Conservation (phyloP, 306 rosid species). For the Medicago lupulina region DNA sequence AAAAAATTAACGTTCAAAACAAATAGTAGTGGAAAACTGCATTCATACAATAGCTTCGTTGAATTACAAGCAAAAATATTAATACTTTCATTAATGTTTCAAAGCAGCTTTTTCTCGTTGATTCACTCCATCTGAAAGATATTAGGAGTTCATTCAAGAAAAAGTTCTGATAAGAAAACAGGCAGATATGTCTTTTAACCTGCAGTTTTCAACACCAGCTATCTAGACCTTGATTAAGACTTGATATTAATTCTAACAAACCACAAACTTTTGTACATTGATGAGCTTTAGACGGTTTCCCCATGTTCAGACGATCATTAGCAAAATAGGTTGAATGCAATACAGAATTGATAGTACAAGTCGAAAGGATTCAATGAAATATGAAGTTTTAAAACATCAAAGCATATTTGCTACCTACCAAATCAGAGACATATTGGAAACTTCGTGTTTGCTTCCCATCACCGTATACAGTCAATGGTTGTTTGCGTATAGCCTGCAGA, state of each 20-base stretch:
- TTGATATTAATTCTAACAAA: conserved; percentile 20
- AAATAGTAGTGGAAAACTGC: background rate
- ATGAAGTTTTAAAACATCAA: background rate
- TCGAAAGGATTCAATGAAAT: conserved; percentile 27
- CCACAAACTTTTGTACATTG: background rate
- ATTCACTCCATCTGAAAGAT: conserved; percentile 13
- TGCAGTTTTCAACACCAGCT: conserved; percentile 8
- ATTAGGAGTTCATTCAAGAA: conserved; percentile 33
- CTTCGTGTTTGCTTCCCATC: conserved; percentile 98
- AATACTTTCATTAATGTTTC: conserved; percentile 9
- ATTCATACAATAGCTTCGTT: background rate
- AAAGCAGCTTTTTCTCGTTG: conserved; percentile 25
- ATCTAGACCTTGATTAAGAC: conserved; percentile 31
- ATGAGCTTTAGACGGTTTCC: conserved; percentile 3
- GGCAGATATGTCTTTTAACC: conserved; percentile 11
- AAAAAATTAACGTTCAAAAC: conserved; percentile 15
- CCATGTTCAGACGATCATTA: background rate
- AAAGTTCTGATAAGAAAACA: conserved; percentile 15
- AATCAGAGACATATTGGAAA: conserved; percentile 96
- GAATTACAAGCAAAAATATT: conserved; percentile 22
- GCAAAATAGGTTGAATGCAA: conserved; percentile 1
- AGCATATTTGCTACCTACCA: conserved; percentile 59
- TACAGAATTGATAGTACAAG: background rate
- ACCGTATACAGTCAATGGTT: conserved; percentile 91
- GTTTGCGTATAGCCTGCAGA: conserved; percentile 87